phyloP scores from a whole-genome alignment of 306 rosid species.

The Pyrus betulifolia region DNA sequence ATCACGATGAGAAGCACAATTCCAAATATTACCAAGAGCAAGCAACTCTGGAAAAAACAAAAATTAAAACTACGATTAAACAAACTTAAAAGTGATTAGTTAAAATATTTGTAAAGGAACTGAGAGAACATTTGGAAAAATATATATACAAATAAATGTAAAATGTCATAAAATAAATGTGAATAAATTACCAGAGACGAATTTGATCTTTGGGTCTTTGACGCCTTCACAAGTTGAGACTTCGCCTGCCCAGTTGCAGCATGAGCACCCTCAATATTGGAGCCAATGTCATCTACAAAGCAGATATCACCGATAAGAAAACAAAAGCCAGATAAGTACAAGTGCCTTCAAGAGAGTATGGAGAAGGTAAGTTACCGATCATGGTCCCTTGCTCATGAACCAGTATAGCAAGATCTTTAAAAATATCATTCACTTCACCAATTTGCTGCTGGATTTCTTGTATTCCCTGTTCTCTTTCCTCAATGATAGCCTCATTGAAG shows the following conservation, averaged over 20 bases:
- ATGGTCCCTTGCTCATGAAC: conserved; percentile 93
- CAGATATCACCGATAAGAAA: conserved; percentile 16
- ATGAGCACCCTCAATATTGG: conserved; percentile 74
- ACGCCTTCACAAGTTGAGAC: conserved; percentile 71
- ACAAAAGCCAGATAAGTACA: conserved; percentile 10
- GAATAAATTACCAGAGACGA: conserved; percentile 73
- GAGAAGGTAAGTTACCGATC: conserved; percentile 47
- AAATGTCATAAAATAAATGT: neutral
- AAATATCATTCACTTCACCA: conserved; percentile 93
- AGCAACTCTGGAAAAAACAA: conserved; percentile 50
- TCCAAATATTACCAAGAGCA: conserved; percentile 93
- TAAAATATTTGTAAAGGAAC: neutral
- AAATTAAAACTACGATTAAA: neutral
- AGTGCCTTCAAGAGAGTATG: neutral
- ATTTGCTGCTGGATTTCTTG: conserved; percentile 94
- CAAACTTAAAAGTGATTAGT: neutral
- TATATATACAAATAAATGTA: neutral
- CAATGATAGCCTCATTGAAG: conserved; percentile 93
- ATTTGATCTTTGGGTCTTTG: conserved; percentile 82
- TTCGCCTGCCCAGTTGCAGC: conserved; percentile 70
- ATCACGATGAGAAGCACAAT: conserved; percentile 82
- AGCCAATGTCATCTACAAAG: conserved; percentile 70
- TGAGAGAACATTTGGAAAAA: neutral
- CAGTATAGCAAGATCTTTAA: conserved; percentile 89
- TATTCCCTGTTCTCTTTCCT: conserved; percentile 97